phyloP scores from a whole-genome alignment of 2,329 filamentous ascomycete genomes.

The Thelonectria blattea region DNA sequence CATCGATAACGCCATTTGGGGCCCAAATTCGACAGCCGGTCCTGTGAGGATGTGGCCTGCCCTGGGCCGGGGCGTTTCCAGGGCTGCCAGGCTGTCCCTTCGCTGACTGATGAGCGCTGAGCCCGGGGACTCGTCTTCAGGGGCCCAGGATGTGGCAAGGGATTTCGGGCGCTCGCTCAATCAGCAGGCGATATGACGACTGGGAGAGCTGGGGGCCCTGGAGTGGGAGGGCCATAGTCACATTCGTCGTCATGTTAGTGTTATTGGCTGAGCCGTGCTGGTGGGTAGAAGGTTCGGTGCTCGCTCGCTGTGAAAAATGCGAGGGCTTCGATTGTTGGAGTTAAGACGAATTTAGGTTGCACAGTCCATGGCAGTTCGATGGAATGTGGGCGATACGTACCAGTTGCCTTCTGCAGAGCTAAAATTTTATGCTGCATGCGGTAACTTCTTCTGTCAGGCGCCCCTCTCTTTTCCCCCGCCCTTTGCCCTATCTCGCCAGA shows the following conservation, averaged over 20 bases:
- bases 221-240: background rate
- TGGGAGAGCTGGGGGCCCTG: background rate
- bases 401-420: slow-evolving; percentile 7
- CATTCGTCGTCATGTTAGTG: slow-evolving; percentile 9
- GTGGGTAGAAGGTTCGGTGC: background rate
- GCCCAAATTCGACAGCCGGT: slow-evolving; percentile 34
- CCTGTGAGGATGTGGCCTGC: slow-evolving; percentile 19
- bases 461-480: slow-evolving; percentile 17
- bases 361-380: background rate
- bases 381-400: background rate
- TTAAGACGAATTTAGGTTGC: background rate
- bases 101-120: slow-evolving; percentile 20
- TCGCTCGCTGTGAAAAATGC: background rate
- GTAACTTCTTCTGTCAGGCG: slow-evolving; percentile 5
- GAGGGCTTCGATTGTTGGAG: background rate
- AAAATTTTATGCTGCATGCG: slow-evolving; percentile 13
- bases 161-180: slow-evolving; percentile 6
- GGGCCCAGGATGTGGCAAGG: background rate
- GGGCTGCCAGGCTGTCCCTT: slow-evolving; percentile 6
- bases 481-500: slow-evolving; percentile 23
- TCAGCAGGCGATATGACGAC: slow-evolving; percentile 4
- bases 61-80: background rate
- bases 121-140: slow-evolving; percentile 4
- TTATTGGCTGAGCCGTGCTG: background rate
- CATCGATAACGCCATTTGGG: slow-evolving; percentile 38